Evolutionary conservation across 495 filamentous ascomycete species (phyloP).

Genomic region (Chaetomium cochliodes): DNA sequence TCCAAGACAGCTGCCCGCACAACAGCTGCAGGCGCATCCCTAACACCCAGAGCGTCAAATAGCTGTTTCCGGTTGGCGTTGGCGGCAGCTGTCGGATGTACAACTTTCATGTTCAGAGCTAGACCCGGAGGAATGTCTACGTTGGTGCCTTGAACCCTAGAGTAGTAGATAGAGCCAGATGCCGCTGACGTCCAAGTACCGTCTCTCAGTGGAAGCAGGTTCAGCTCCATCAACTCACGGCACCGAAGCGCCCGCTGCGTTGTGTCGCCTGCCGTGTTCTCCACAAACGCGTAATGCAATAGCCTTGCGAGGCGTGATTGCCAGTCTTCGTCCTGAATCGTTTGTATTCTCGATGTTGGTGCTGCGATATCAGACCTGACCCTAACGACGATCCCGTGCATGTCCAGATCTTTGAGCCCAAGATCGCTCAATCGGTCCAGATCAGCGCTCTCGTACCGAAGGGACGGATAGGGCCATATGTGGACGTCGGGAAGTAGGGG

Average conservation of each 20-base stretch:
- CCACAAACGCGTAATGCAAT: neutral
- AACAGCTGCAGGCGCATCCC: neutral
- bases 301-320: neutral
- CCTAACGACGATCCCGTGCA: neutral
- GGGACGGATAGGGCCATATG: neutral
- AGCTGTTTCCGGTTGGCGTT: neutral
- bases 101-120: neutral
- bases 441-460: neutral
- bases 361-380: slow-evolving; percentile 2
- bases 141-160: neutral
- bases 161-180: neutral
- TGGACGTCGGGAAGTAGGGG: slow-evolving; percentile 4
- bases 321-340: slow-evolving; percentile 3
- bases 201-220: neutral
- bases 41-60: slow-evolving; percentile 2
- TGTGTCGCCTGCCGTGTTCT: neutral
- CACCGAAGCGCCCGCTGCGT: neutral
- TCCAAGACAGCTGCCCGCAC: neutral
- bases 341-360: neutral
- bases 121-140: neutral
- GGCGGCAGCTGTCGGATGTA: neutral
- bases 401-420: neutral
- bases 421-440: neutral
- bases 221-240: neutral
- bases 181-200: neutral